Conservation (phyloP, 2,329 filamentous ascomycete genomes). For the Golovinomyces cichoracearum region DNA sequence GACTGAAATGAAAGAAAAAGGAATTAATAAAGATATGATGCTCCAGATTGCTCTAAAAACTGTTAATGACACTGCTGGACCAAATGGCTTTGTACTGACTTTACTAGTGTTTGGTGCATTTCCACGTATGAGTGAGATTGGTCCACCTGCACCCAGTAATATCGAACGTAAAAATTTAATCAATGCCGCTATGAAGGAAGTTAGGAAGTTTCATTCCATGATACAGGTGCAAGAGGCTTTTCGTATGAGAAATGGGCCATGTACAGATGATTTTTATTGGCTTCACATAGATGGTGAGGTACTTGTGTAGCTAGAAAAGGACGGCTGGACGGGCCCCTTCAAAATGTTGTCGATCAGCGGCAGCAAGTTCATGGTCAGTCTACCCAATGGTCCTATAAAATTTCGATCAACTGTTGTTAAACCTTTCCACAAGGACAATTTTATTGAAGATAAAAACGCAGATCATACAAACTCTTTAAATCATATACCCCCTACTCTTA, state of each 20-base stretch:
- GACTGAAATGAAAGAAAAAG: neutral
- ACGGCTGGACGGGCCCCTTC: constrained; percentile 1
- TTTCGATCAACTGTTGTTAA: constrained; percentile 1
- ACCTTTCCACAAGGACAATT: neutral
- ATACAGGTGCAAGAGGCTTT: constrained; percentile 2
- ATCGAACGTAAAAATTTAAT: neutral
- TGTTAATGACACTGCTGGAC: neutral
- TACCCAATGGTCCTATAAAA: neutral
- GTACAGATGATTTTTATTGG: neutral
- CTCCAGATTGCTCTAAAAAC: neutral
- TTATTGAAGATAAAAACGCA: no score
- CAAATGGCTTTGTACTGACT: neutral
- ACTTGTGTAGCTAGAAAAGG: constrained; percentile 2
- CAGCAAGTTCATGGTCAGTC: neutral
- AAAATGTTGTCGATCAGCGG: neutral
- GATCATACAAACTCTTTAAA: no score
- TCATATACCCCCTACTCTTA: no score
- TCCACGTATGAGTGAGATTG: neutral
- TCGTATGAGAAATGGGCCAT: neutral
- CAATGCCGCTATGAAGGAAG: constrained; percentile 3
- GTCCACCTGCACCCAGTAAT: neutral
- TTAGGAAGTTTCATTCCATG: neutral
- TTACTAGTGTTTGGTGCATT: neutral
- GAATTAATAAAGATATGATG: neutral
- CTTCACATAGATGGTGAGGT: neutral